phyloP scores from a whole-genome alignment of 768 basidiomycete species.

The Amanita jacksonii region DNA sequence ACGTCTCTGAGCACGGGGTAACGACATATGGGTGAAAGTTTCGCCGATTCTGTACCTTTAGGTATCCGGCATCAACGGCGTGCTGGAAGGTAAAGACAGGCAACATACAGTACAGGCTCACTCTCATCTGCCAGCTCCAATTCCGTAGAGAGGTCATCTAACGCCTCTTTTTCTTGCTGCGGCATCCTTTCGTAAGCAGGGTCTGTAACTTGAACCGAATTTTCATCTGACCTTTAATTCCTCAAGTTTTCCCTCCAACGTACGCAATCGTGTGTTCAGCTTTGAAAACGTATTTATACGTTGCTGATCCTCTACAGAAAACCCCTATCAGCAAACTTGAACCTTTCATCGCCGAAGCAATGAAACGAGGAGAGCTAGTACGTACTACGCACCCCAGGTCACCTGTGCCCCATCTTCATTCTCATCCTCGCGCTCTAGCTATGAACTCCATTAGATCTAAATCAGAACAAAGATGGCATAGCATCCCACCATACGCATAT shows the following conservation, averaged over 20 bases:
- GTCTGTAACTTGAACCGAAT: not conserved
- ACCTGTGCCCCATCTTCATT: constrained; percentile 67
- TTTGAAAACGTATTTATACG: constrained; percentile 90
- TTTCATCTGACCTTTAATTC: constrained; percentile 50
- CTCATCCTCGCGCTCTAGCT: constrained; percentile 76
- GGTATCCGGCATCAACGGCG: no score
- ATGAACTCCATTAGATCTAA: constrained; percentile 4
- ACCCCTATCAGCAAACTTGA: not conserved
- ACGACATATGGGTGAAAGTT: constrained; percentile 73
- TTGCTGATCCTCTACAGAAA: constrained; percentile 65
- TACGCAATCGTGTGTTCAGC: constrained; percentile 68
- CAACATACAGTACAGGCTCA: constrained; percentile 60
- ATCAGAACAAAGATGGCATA: constrained; percentile 4
- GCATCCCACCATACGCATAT: constrained; percentile 45
- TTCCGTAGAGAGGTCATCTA: constrained; percentile 82
- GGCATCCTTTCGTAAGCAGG: constrained; percentile 6
- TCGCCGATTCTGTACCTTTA: constrained; percentile 90
- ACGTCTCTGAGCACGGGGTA: constrained; percentile 56
- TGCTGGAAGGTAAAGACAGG: not conserved
- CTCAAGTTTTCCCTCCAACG: constrained; percentile 63
- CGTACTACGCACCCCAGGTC: constrained; percentile 59
- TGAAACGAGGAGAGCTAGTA: not conserved
- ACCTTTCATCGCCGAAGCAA: not conserved
- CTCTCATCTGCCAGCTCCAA: constrained; percentile 87
- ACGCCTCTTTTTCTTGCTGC: constrained; percentile 90